Conservation (phyloP, 2,329 filamentous ascomycete genomes). For the Tolypocladium sp. region DNA sequence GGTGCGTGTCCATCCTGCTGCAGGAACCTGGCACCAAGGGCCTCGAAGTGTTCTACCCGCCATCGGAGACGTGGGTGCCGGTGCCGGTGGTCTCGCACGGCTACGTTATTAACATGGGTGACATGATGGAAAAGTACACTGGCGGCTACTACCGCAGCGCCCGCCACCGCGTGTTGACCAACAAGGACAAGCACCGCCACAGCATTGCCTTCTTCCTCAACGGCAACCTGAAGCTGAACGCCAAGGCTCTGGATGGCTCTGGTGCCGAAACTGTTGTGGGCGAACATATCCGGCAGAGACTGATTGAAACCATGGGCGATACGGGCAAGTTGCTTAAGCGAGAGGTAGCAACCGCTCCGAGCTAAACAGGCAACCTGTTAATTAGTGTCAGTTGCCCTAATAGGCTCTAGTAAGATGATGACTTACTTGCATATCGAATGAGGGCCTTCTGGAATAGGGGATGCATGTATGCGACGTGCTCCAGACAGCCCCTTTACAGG, state of each 20-base stretch:
- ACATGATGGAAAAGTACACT: conserved; percentile 23
- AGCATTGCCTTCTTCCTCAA: conserved; percentile 19
- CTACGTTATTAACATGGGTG: conserved; percentile 27
- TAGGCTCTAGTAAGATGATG: too few species aligned
- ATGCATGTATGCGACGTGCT: too few species aligned
- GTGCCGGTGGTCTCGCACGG: conserved; percentile 18
- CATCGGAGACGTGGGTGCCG: conserved; percentile 15
- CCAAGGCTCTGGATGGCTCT: conserved; percentile 1
- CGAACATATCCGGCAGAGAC: conserved; percentile 3
- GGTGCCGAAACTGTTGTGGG: conserved; percentile 1
- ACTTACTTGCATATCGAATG: too few species aligned
- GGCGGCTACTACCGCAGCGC: conserved; percentile 20
- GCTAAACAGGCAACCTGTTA: neutral
- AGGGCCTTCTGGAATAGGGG: too few species aligned
- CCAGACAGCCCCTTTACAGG: too few species aligned
- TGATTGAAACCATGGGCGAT: conserved; percentile 1
- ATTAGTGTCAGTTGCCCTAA: too few species aligned
- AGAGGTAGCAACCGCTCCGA: neutral
- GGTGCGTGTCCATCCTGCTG: conserved; percentile 16
- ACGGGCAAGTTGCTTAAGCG: conserved; percentile 1
- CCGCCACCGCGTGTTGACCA: conserved; percentile 19
- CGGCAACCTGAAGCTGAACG: conserved; percentile 7
- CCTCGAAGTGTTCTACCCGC: conserved; percentile 16
- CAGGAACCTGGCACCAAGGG: conserved; percentile 17
- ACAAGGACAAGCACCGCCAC: conserved; percentile 13